Percentiles rank a stretch among this genome's conserved stretches.
These are phyloP conservation scores for Fusarium oligoseptatum DNA, from an alignment of 2,329 filamentous ascomycete genomes.

Conservation along the genomic window DNA sequence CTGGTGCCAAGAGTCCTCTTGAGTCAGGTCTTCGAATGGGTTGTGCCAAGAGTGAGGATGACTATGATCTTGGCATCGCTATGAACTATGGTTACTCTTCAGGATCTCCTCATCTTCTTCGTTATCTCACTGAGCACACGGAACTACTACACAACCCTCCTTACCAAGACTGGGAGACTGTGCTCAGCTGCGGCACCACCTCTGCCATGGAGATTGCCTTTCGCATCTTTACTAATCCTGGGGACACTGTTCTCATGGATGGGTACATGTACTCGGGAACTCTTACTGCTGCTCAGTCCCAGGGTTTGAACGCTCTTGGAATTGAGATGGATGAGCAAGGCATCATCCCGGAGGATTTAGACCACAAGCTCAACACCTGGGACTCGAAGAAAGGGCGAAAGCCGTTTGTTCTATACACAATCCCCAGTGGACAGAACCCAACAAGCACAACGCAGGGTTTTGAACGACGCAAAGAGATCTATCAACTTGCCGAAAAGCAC, in stretches of 20 bases:
- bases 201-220: slow-evolving; percentile 76
- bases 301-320: background rate
- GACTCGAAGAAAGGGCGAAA: background rate
- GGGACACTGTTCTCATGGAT: slow-evolving; percentile 78
- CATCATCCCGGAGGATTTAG: background rate
- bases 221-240: slow-evolving; percentile 71
- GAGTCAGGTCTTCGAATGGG: background rate
- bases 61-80: slow-evolving; percentile 59
- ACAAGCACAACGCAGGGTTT: background rate
- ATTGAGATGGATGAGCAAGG: background rate
- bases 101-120: slow-evolving; percentile 77
- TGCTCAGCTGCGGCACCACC: slow-evolving; percentile 76
- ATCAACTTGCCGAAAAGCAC: background rate
- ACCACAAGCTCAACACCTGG: background rate
- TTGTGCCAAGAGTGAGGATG: slow-evolving; percentile 22
- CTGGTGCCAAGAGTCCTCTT: background rate
- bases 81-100: slow-evolving; percentile 82
- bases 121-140: slow-evolving; percentile 81
- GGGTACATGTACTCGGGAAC: slow-evolving; percentile 59
- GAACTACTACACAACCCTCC: slow-evolving; percentile 80
- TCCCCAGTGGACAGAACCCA: background rate
- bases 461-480: background rate
- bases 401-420: background rate
- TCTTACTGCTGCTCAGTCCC: background rate
- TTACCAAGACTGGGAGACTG: slow-evolving; percentile 79